Base-by-base conservation (phyloP, 2,329 filamentous ascomycete genomes). In the Fusarium sp. region DNA sequence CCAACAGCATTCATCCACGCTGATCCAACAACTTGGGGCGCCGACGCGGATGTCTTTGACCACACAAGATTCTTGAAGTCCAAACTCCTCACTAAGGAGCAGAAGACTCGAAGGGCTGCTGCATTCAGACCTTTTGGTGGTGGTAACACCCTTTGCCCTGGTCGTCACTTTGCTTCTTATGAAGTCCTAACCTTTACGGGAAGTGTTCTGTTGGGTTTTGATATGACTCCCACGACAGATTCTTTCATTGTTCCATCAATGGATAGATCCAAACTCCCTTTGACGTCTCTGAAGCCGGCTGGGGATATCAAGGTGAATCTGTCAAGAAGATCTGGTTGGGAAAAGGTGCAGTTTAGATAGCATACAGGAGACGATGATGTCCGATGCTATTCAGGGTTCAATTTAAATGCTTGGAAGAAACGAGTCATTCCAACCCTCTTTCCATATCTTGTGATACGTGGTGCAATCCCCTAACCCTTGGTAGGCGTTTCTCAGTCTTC, bases 1-100 rank as follows among this genome's bases (percentile, higher is more conserved):
- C 69, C 69, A 10, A 71, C 69, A 5, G 69, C 69, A 0, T 71
- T 71, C 39, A 71, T 71, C 24, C 69, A 71, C 28, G 52, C 57
- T 1, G 69, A 71, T 28, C 69, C 69, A 33, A 36, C 40, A 0
- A 71, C 68, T 1, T 71, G 69, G 69, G 69, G 69, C 6, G 9
- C 44, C 6, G 65, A 71, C 0, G 68, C 69, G 2, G 55, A 71
- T 4, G 28, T 47, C 13, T 71, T 71, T 51, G 69, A 71, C 21
- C 69, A 71, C 3, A 71, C 61, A 1, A 53, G 69, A 17, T 71
- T 71, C 1, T 21, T 71, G 0, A 66, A 69, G 31, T 19, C 51
- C 13, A 63, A 65, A 4, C 7, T 51, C 0, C 56, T 71, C 1
- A 65, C 54, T 3, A 71, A 65, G 8, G 67, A 71, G 7, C 64